Evolutionary conservation across 129 eudicot species (phyloP).

Genomic region (Silybum marianum): DNA sequence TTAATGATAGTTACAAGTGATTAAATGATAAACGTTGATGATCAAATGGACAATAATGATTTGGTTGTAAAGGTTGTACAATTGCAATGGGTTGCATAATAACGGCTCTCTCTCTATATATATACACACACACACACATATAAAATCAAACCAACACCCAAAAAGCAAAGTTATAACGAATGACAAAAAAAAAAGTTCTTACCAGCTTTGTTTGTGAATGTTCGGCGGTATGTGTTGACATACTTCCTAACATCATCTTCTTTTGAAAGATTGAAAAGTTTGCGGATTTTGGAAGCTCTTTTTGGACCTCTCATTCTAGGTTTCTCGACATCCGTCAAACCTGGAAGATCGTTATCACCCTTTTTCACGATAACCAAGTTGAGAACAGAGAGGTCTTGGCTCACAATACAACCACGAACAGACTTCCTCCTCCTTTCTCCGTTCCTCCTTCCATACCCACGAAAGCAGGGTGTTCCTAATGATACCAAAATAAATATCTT

Average conservation of each 20-base stretch:
- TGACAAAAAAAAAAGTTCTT: neutral
- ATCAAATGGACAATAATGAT: no score
- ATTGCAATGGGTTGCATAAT: no score
- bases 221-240: conserved; percentile 68
- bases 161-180: no score
- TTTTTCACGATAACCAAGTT: conserved; percentile 71
- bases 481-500: neutral
- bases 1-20: no score
- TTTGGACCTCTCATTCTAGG: conserved; percentile 83
- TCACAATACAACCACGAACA: conserved; percentile 65
- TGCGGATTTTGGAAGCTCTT: conserved; percentile 73
- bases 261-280: conserved; percentile 67
- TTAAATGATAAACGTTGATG: no score
- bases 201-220: conserved; percentile 68
- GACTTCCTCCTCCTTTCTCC: conserved; percentile 74
- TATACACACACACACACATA: neutral
- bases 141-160: neutral
- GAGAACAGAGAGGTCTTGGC: conserved; percentile 62
- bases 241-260: conserved; percentile 78
- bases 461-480: conserved; percentile 55
- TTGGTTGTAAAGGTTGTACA: no score
- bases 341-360: conserved; percentile 78
- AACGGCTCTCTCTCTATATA: no score
- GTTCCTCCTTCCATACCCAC: conserved; percentile 64
- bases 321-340: conserved; percentile 65